A percentile compares a stretch with the other conserved stretches of the same genome.
Evolutionary conservation across 2,329 filamentous ascomycete species (phyloP).

Genomic region (Pseudohalonectria lignicola): DNA sequence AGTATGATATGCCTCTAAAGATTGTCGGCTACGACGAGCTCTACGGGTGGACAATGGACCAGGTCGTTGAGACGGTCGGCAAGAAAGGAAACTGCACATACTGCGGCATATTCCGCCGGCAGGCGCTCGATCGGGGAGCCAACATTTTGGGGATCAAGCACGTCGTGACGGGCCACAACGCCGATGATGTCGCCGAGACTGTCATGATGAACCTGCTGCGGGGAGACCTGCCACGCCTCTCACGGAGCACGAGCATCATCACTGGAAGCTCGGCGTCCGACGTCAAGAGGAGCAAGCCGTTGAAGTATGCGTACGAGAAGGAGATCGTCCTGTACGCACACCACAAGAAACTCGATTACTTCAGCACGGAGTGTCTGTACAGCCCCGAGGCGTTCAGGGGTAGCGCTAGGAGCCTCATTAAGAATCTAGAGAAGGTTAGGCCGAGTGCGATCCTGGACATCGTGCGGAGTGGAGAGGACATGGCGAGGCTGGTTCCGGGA

Average conservation of each 20-base stretch:
- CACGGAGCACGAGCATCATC: constrained; percentile 82
- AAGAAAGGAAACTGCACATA: constrained; percentile 99
- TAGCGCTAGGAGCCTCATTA: constrained; percentile 83
- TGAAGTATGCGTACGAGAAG: constrained; percentile 98
- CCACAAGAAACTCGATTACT: constrained; percentile 94
- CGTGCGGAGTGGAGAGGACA: constrained; percentile 89
- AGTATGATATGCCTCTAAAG: constrained; percentile 85
- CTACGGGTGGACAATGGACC: constrained; percentile 99
- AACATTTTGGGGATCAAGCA: constrained; percentile 80
- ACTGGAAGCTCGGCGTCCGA: constrained; percentile 69
- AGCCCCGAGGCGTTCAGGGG: constrained; percentile 94
- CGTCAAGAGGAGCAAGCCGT: constrained; percentile 88
- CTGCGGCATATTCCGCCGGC: constrained; percentile 89
- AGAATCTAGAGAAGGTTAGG: constrained; percentile 85
- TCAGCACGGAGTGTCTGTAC: constrained; percentile 97
- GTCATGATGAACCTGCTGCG: constrained; percentile 94
- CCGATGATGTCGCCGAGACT: constrained; percentile 93
- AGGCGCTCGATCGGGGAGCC: constrained; percentile 86
- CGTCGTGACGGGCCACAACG: constrained; percentile 95
- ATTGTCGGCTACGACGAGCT: constrained; percentile 90
- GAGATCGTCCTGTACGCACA: constrained; percentile 97
- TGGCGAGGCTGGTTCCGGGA: constrained; percentile 74
- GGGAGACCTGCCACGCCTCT: constrained; percentile 78
- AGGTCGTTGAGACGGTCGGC: constrained; percentile 89
- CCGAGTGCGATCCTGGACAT: constrained; percentile 94